These are phyloP conservation scores for Aureobasidium sp. DNA, from an alignment of 2,329 filamentous ascomycete genomes.

Conservation along the genomic window DNA sequence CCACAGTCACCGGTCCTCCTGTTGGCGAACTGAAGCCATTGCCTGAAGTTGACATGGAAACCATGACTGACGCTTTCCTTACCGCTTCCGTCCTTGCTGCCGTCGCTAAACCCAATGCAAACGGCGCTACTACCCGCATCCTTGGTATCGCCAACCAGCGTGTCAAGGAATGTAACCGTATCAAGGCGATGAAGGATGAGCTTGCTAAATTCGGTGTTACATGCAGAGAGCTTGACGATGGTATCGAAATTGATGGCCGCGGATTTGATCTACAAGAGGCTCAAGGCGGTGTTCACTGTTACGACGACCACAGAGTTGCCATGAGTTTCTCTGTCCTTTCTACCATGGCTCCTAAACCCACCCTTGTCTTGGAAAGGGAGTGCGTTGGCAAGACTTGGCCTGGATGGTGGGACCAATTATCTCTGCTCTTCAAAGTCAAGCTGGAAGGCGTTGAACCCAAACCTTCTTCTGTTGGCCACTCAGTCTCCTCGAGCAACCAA, in stretches of 20 bases:
- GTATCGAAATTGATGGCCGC: conserved; percentile 67
- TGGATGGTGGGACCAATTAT: conserved; percentile 92
- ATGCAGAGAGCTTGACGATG: conserved; percentile 85
- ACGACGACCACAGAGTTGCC: conserved; percentile 94
- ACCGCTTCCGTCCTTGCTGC: conserved; percentile 90
- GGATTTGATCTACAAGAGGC: conserved; percentile 46
- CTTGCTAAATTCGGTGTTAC: conserved; percentile 86
- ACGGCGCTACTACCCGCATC: conserved; percentile 65
- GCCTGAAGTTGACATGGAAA: conserved; percentile 89
- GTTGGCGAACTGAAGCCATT: conserved; percentile 67
- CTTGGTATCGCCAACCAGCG: conserved; percentile 94
- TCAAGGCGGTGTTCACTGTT: conserved; percentile 71
- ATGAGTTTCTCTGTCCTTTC: conserved; percentile 97
- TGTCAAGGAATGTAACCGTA: conserved; percentile 97
- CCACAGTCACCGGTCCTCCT: conserved; percentile 85
- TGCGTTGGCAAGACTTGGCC: conserved; percentile 98
- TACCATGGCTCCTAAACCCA: conserved; percentile 60
- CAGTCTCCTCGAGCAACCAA: conserved; percentile 30
- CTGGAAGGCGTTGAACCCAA: conserved; percentile 66
- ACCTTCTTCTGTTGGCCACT: conserved; percentile 31
- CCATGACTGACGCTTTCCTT: conserved; percentile 98
- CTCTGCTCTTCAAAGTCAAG: conserved; percentile 66
- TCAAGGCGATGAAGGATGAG: conserved; percentile 90
- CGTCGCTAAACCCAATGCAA: conserved; percentile 64
- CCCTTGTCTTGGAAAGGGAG: conserved; percentile 79